phyloP scores from a whole-genome alignment of 495 filamentous ascomycete genomes.

The Parachaetomium inaequale region DNA sequence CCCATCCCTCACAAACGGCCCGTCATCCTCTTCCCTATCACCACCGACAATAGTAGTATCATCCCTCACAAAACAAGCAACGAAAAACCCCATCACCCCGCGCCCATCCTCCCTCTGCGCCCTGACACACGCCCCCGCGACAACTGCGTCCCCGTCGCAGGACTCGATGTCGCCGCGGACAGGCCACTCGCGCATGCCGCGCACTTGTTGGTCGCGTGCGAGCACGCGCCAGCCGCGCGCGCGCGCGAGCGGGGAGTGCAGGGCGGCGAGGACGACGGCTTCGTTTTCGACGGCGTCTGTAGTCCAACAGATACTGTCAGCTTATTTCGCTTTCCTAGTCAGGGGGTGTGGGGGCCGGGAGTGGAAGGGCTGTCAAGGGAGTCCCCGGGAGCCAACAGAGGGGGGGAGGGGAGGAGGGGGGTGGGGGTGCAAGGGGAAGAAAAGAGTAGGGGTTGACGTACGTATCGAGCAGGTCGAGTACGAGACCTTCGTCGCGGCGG shows the following conservation, averaged over 20 bases:
- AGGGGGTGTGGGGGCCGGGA: too few species aligned
- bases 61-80: conserved; percentile 47
- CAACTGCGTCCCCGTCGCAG: conserved; percentile 44
- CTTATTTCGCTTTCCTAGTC: too few species aligned
- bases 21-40: conserved; percentile 16
- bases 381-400: too few species aligned
- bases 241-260: conserved; percentile 61
- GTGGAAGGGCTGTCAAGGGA: too few species aligned
- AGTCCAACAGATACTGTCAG: too few species aligned
- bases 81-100: conserved; percentile 55
- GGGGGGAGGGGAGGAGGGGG: too few species aligned
- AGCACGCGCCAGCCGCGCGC: conserved; percentile 73
- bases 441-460: too few species aligned
- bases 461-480: conserved; percentile 96
- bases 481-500: conserved; percentile 68
- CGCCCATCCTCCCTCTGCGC: conserved; percentile 75
- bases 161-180: conserved; percentile 66
- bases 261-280: conserved; percentile 65
- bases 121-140: conserved; percentile 67
- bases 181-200: conserved; percentile 66
- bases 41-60: conserved; percentile 11
- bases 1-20: conserved; percentile 40
- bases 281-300: conserved; percentile 86
- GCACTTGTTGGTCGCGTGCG: conserved; percentile 63
- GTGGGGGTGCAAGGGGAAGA: too few species aligned